Base-by-base conservation (phyloP, 768 basidiomycete species). In the Boletus rufocinnamomeus region DNA sequence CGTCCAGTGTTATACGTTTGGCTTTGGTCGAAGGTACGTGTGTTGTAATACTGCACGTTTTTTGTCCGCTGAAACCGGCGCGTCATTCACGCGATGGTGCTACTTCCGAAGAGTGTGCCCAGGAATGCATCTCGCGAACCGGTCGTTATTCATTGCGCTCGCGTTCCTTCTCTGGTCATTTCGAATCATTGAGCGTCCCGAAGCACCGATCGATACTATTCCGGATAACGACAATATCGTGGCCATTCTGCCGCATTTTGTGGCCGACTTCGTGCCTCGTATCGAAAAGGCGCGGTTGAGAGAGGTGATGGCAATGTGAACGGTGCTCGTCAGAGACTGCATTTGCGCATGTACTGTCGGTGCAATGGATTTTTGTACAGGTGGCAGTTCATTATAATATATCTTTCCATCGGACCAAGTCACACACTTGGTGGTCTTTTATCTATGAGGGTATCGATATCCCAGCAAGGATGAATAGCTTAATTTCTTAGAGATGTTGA, bases 141-240 rank as follows among this genome's bases (percentile, higher is more conserved):
- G 54, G 0, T 87, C 87, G 2, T 71, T 89, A 0, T 86, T 83
- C 66, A 73, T 88, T 46, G 84, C 82, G 61, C 80, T 84, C 0
- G 82, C 86, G 0, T 70, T 84, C 17, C 70, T 85, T 2, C 75
- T 86, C 7, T 88, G 85, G 85, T 81, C 86, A 0, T 88, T 88
- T 72, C 77, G 67, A 1, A 75, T 89, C 28, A 70, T 71, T 5
- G 63, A 79, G 25, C 81, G 83, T 55, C 77, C 80, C 0, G 64
- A 69, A 1, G 67, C 72, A 2, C 83, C 83, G 0, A 84, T 89
- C 54, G 82, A 90, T 66, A 78, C 79, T 0, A 62, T 19, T 64
- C 81, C 54, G 78, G 78, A 4, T 83, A 84, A 76, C 8, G 82
- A 86, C 63, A 80, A 79, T 4, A 77, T 81, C 5, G 84, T 86